Evolutionary conservation across 2,329 filamentous ascomycete species (phyloP).

Genomic region (Arthrobotrys conoides): DNA sequence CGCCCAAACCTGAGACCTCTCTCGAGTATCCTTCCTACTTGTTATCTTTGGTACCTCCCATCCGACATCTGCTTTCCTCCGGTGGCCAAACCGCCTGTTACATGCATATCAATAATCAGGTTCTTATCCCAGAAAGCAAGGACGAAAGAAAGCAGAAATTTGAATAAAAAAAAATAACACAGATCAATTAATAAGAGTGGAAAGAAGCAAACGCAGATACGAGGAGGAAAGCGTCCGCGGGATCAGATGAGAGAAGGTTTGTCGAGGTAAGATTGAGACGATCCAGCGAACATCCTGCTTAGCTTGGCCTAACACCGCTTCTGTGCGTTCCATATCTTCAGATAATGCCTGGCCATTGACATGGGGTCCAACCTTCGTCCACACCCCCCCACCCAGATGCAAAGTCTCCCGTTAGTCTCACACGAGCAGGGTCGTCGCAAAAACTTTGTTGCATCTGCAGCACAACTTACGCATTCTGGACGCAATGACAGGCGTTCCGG

Average conservation of each 20-base stretch:
- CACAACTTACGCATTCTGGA: slow-evolving; percentile 42
- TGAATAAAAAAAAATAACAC: too few species aligned
- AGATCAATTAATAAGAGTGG: neutral
- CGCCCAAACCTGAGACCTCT: slow-evolving; percentile 42
- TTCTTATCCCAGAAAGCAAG: slow-evolving; percentile 11
- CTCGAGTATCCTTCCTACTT: slow-evolving; percentile 18
- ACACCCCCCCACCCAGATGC: slow-evolving; percentile 48
- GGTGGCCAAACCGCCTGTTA: slow-evolving; percentile 35
- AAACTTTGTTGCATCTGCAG: slow-evolving; percentile 28
- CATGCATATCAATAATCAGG: slow-evolving; percentile 37
- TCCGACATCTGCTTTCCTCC: slow-evolving; percentile 57
- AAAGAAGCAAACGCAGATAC: slow-evolving; percentile 20
- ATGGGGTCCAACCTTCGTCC: slow-evolving; percentile 29
- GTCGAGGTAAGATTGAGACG: slow-evolving; percentile 40
- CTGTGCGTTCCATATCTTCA: slow-evolving; percentile 50
- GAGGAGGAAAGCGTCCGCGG: slow-evolving; percentile 21
- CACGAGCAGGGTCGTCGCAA: slow-evolving; percentile 35
- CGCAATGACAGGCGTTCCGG: slow-evolving; percentile 44
- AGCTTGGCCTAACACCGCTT: slow-evolving; percentile 28
- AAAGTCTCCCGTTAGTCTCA: slow-evolving; percentile 32
- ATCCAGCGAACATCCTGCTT: slow-evolving; percentile 49
- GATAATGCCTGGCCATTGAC: slow-evolving; percentile 35
- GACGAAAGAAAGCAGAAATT: neutral
- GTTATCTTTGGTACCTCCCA: slow-evolving; percentile 50
- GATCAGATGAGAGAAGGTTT: slow-evolving; percentile 29